Evolutionary conservation across 805 yeast genomes (phyloP), one percentile per base, ranked within the genome.

Genomic region (Metschnikowia amazonensis): DNA sequence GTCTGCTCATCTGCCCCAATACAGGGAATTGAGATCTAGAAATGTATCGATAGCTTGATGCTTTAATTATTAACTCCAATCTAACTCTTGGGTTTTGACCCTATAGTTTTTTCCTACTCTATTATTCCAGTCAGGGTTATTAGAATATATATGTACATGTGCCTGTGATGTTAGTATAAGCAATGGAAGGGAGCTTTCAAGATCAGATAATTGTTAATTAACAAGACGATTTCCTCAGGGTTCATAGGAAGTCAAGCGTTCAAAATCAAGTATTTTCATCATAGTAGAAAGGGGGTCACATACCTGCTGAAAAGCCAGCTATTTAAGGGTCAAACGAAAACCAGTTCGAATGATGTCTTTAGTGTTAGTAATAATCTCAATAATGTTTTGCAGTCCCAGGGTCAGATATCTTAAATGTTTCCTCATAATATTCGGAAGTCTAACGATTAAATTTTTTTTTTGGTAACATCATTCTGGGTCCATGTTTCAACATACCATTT

Each of bases 381-480:
- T 8, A 8, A 31, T n/a, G 29, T 23, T 23, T 5, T 9, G 18
- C n/a, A 30, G 20, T 40, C 45, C 41, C 52, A 36, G 33, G 20
- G 32, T 38, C 66, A 62, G 67, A 50, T 57, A 56, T 56, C 58
- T 57, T 47, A 63, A 68, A 64, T 54, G 50, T 60, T 46, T 66
- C 72, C 65, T 62, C 70, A 66, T 57, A 34, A 45, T 32, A 35
- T 53, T 67, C 57, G 66, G 73, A 62, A 68, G 72, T 68, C 73
- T 67, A 68, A 67, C 72, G 72, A 65, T 70, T 62, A 47, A n/a
- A 18, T 58, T 59, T 58, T 58, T 60, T 64, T 62, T 56, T 56
- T 62, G 52, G 32, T 44, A 52, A 65, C 73, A 67, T 67, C 72
- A 66, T 53, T 38, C 37, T 30, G 37, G 42, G 45, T 42, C 46